Evolutionary conservation across 2,329 filamentous ascomycete species (phyloP), one percentile per base, ranked within the genome.

Genomic region (Hypoxylon sp.): DNA sequence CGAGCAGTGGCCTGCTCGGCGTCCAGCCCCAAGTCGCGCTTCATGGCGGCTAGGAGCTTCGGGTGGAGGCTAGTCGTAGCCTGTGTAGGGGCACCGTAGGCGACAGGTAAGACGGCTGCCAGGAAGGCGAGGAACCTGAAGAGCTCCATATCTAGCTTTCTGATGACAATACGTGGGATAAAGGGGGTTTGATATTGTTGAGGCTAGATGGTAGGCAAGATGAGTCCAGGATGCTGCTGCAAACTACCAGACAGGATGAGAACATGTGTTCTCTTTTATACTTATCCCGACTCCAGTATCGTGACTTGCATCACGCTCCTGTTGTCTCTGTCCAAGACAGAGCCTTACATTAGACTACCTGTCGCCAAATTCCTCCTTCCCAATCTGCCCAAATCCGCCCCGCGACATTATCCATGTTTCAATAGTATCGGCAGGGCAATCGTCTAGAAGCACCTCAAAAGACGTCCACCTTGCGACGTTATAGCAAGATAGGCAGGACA

Each of bases 11-110:
- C 80, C 72, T 80, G 76, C 70, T 77, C 76, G 54, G 80, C 75
- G 59, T 81, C 76, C 19, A 82, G 77, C 13, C 80, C 80, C 57
- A 82, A 71, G 75, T 82, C 80, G 70, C 80, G 80, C 79, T 82
- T 81, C 80, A 82, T 82, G 73, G 80, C 80, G 67, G 77, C 79
- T 55, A 82, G 75, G 70, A 81, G 79, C 74, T 80, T 71, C 58
- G 80, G 80, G 75, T 81, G 80, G n/a, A 82, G 78, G 70, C 66
- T 76, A 71, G 65, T 76, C 46, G 79, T 73, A 46, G 79, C 64
- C 54, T 77, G 72, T 24, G 79, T 76, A 61, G 80, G 80, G 60
- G 79, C 80, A 74, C 80, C 80, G 68, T 81, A 81, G 73, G 74
- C 80, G 66, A 81, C 70, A 71, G 80, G 80, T 73, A 81, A 77